Conservation (phyloP, 2,329 filamentous ascomycete genomes). For the Trichoderma sp. region DNA sequence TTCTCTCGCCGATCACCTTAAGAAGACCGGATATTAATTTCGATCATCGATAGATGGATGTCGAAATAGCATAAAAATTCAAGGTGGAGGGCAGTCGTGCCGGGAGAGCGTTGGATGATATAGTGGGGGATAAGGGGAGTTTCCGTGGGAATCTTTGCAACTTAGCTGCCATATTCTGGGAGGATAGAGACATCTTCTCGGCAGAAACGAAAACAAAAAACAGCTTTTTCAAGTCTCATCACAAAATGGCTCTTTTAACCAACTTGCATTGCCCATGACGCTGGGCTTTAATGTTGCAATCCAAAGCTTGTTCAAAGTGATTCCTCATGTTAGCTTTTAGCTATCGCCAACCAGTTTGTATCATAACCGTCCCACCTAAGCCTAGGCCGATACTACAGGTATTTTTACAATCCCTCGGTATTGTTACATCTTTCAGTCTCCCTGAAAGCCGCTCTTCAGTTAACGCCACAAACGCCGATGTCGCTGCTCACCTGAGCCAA, state of each 20-base stretch:
- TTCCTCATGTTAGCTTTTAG: neutral
- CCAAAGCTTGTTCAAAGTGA: neutral
- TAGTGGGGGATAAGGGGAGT: neutral
- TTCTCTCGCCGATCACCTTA: slow-evolving; percentile 82
- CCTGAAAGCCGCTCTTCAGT: neutral
- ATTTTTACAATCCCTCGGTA: slow-evolving; percentile 9
- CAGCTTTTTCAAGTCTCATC: neutral
- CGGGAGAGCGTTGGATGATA: slow-evolving; percentile 15
- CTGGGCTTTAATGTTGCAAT: neutral
- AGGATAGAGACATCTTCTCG: slow-evolving; percentile 12
- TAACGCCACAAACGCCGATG: slow-evolving; percentile 15
- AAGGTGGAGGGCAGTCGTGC: neutral
- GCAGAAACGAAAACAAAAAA: neutral
- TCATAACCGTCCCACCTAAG: neutral
- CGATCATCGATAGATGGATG: neutral
- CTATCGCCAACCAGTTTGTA: neutral
- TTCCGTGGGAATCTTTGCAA: slow-evolving; percentile 18
- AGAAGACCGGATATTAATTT: slow-evolving; percentile 69
- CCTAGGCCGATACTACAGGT: neutral
- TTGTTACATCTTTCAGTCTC: neutral
- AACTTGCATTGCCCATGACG: slow-evolving; percentile 25
- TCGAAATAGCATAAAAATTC: neutral
- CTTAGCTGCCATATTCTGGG: slow-evolving; percentile 17
- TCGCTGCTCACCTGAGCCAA: neutral
- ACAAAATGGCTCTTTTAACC: slow-evolving; percentile 29